Percentiles rank a stretch among this genome's conserved stretches.
Evolutionary conservation across 768 basidiomycete species (phyloP).

Genomic region (Mycena metata): DNA sequence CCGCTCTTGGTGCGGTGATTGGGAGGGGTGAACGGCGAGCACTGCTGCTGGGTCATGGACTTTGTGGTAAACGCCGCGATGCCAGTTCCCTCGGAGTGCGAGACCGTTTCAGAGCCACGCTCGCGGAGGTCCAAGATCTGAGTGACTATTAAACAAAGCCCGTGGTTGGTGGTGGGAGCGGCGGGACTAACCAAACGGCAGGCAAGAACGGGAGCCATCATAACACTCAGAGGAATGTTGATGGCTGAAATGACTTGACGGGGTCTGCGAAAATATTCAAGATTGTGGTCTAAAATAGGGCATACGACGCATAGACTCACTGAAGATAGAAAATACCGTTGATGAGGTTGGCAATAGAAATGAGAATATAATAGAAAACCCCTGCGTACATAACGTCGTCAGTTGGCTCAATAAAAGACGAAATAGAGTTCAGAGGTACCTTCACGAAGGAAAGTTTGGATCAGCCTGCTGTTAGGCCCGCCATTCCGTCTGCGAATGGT

Average conservation of each 20-base stretch:
- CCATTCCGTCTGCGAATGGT: constrained; percentile 81
- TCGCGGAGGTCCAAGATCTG: constrained; percentile 88
- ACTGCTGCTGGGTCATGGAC: constrained; percentile 64
- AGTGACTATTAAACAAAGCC: constrained; percentile 14
- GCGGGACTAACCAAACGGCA: constrained; percentile 74
- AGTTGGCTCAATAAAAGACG: constrained; percentile 4
- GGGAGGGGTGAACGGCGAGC: constrained; percentile 68
- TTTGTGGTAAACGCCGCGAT: constrained; percentile 77
- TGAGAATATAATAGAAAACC: constrained; percentile 87
- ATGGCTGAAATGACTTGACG: constrained; percentile 70
- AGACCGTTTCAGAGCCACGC: constrained; percentile 83
- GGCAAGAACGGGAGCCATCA: constrained; percentile 85
- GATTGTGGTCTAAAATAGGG: too few relatives aligned
- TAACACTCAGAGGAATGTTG: constrained; percentile 87
- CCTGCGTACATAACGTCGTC: constrained; percentile 53
- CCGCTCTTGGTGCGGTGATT: constrained; percentile 59
- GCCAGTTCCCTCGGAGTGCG: constrained; percentile 80
- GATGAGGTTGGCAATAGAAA: constrained; percentile 89
- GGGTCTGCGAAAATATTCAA: constrained; percentile 15
- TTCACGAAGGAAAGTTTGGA: constrained; percentile 88
- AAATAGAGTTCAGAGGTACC: too few relatives aligned
- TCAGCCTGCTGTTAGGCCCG: constrained; percentile 81
- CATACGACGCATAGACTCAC: constrained; percentile 52
- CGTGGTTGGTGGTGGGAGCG: neutral
- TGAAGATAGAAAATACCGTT: constrained; percentile 92